Evolutionary conservation across 768 basidiomycete species (phyloP).

Genomic region (Trametes maxima): DNA sequence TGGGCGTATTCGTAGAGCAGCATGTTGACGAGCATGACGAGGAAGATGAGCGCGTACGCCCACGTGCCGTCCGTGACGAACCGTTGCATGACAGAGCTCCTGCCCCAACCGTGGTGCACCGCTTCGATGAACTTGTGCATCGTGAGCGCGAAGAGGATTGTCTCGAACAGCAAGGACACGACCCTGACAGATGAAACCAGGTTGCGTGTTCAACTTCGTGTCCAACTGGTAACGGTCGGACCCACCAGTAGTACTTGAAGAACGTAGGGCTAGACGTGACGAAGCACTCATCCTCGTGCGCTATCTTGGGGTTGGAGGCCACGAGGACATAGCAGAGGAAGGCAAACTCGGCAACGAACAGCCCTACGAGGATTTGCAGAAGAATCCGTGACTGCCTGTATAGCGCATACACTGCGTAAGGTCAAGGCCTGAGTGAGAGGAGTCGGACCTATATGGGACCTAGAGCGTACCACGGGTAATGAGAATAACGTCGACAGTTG

Average conservation of each 20-base stretch:
- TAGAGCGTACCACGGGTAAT: conserved; percentile 26
- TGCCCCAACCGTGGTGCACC: conserved; percentile 28
- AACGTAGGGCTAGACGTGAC: conserved; percentile 26
- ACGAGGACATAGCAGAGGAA: conserved; percentile 26
- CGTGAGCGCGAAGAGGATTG: conserved; percentile 29
- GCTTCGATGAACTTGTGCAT: conserved; percentile 26
- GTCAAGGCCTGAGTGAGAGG: background rate
- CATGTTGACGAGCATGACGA: conserved; percentile 30
- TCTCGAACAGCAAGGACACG: conserved; percentile 30
- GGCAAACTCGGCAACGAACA: conserved; percentile 24
- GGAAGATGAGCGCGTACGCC: conserved; percentile 33
- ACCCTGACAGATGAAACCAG: conserved; percentile 16
- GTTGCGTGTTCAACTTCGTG: background rate
- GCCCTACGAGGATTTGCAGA: conserved; percentile 11
- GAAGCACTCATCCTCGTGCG: conserved; percentile 28
- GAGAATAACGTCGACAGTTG: conserved; percentile 31
- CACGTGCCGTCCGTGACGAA: conserved; percentile 33
- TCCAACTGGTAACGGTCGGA: background rate
- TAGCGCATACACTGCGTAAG: conserved; percentile 27
- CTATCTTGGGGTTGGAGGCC: conserved; percentile 24
- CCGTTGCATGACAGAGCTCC: conserved; percentile 26
- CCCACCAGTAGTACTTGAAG: conserved; percentile 31
- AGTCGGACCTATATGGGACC: background rate
- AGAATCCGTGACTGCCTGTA: conserved; percentile 24
- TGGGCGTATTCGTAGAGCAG: conserved; percentile 28